Conservation (phyloP, 1,284 basidiomycete species). For the Ustilago xerochloae region DNA sequence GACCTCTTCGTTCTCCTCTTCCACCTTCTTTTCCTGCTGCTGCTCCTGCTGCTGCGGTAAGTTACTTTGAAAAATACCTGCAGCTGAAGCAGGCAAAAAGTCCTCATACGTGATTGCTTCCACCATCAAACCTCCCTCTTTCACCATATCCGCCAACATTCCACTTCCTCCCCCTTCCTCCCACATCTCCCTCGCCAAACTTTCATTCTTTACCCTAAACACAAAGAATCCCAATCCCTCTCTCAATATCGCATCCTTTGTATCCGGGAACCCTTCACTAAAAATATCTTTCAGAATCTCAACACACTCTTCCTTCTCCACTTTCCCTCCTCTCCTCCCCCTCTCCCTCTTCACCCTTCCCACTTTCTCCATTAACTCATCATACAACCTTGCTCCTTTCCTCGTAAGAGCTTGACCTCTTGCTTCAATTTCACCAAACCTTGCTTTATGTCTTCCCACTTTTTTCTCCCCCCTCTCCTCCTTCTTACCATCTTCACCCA, state of each 20-base stretch:
- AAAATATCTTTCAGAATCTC: slow-evolving; percentile 52
- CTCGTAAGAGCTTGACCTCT: slow-evolving; percentile 69
- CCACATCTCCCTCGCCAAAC: slow-evolving; percentile 15
- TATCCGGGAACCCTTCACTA: slow-evolving; percentile 66
- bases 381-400: slow-evolving; percentile 59
- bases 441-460: slow-evolving; percentile 69
- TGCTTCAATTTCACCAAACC: slow-evolving; percentile 71
- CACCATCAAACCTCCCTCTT: slow-evolving; percentile 58
- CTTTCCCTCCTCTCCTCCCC: slow-evolving; percentile 20
- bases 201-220: slow-evolving; percentile 24
- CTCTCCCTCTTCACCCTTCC: slow-evolving; percentile 63
- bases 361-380: slow-evolving; percentile 51
- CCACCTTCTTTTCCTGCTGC: not conserved
- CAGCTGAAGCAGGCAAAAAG: slow-evolving; percentile 70
- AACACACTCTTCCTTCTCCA: slow-evolving; percentile 44
- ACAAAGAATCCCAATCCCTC: slow-evolving; percentile 59
- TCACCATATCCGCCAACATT: slow-evolving; percentile 56
- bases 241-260: slow-evolving; percentile 61
- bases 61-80: slow-evolving; percentile 70
- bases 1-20: not conserved
- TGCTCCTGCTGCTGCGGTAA: slow-evolving; percentile 16
- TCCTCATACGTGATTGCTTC: slow-evolving; percentile 70
- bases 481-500: slow-evolving; percentile 16
- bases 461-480: too few species aligned
- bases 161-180: not conserved